These are phyloP conservation scores for Rhypophila decipiens DNA, from an alignment of 495 filamentous ascomycete genomes.

Conservation along the genomic window DNA sequence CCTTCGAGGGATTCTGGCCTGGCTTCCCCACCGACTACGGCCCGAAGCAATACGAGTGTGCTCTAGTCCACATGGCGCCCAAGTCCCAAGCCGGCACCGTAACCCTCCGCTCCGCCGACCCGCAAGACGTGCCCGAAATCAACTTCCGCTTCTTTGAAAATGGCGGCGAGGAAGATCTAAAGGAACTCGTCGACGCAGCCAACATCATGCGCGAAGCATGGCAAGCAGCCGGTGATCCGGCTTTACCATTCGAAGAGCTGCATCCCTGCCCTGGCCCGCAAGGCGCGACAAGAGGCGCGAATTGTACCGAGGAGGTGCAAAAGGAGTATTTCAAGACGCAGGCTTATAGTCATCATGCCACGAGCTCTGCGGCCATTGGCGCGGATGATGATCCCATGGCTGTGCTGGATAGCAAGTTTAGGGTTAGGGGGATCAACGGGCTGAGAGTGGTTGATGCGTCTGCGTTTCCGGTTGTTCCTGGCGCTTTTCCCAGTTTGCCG, in stretches of 20 bases:
- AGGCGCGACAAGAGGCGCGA: slow-evolving; percentile 7
- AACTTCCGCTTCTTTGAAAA: slow-evolving; percentile 51
- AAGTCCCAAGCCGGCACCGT: slow-evolving; percentile 49
- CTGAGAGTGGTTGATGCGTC: slow-evolving; percentile 52
- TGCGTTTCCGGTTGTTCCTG: slow-evolving; percentile 47
- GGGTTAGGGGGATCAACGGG: slow-evolving; percentile 41
- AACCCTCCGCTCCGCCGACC: slow-evolving; percentile 40
- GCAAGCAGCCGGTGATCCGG: slow-evolving; percentile 23
- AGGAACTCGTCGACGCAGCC: slow-evolving; percentile 46
- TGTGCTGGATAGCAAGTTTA: slow-evolving; percentile 46
- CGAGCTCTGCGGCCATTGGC: slow-evolving; percentile 43
- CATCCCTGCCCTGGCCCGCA: slow-evolving; percentile 33
- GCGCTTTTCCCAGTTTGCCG: slow-evolving; percentile 53
- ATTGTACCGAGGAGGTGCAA: slow-evolving; percentile 34
- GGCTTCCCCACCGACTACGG: slow-evolving; percentile 40
- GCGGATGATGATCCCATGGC: slow-evolving; percentile 41
- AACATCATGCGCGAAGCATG: slow-evolving; percentile 40
- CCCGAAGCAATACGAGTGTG: slow-evolving; percentile 34
- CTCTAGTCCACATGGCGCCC: slow-evolving; percentile 42
- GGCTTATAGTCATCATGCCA: slow-evolving; percentile 48
- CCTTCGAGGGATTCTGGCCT: slow-evolving; percentile 44
- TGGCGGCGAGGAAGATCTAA: slow-evolving; percentile 31
- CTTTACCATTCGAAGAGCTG: slow-evolving; percentile 32
- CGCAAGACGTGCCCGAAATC: slow-evolving; percentile 48
- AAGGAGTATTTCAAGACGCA: slow-evolving; percentile 40